Percentiles rank a stretch among this genome's conserved stretches.
phyloP scores from a whole-genome alignment of 371 early-diverging fungal genomes.

The Lichtheimia hyalospora region DNA sequence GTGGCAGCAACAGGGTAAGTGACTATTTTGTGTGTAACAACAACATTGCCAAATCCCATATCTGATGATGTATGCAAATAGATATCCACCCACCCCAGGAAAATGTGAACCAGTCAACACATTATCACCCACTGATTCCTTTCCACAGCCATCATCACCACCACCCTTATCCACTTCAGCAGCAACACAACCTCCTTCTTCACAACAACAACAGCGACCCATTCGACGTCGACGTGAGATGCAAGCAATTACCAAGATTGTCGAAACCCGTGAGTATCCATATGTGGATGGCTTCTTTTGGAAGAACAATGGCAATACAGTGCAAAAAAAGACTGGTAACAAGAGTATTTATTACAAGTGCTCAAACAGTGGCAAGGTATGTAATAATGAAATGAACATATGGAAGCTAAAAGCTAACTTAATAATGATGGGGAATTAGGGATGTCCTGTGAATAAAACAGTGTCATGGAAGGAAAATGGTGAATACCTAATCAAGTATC shows the following conservation, averaged over 20 bases:
- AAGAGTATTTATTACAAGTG: conserved; percentile 66
- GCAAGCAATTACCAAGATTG: conserved; percentile 66
- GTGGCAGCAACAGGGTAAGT: not conserved
- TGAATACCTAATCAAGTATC: conserved; percentile 63
- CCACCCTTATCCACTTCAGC: not conserved
- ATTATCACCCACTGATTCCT: conserved; percentile 3
- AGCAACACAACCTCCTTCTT: not conserved
- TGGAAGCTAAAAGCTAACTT: conserved; percentile 2
- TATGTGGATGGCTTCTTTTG: conserved; percentile 59
- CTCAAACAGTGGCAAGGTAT: conserved; percentile 45
- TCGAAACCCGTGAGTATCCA: conserved; percentile 60
- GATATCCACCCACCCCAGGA: not conserved
- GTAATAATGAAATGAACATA: no score
- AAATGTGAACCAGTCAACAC: not conserved
- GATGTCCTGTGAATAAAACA: conserved; percentile 66
- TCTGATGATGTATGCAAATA: not conserved
- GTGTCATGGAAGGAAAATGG: conserved; percentile 63
- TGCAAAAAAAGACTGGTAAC: conserved; percentile 63
- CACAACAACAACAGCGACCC: not conserved
- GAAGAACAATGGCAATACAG: conserved; percentile 68
- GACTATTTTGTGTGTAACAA: conserved; percentile 1
- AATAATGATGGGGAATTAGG: conserved; percentile 27
- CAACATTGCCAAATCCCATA: conserved; percentile 1
- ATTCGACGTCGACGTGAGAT: conserved; percentile 62
- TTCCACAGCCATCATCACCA: conserved; percentile 6